phyloP scores from a whole-genome alignment of 257 asterid genomes.

The Nyctanthes arbortristis region DNA sequence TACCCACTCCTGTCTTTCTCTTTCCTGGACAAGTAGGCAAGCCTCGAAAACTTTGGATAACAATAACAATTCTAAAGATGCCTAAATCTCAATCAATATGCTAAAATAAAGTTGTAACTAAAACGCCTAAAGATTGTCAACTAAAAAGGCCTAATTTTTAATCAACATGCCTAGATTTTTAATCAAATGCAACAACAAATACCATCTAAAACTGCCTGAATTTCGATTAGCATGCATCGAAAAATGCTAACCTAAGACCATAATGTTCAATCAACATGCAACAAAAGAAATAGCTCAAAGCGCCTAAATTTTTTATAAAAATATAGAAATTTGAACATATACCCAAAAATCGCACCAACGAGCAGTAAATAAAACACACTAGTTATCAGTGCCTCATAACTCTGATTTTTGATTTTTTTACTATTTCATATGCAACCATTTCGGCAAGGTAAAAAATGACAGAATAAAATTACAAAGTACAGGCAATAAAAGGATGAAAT shows the following conservation, averaged over 20 bases:
- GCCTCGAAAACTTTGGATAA: not conserved
- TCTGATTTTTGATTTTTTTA: not conserved
- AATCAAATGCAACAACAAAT: not conserved
- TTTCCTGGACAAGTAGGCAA: not conserved
- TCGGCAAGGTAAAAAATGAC: not conserved
- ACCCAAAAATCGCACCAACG: not conserved
- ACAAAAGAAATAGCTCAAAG: not conserved
- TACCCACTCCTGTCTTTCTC: not conserved
- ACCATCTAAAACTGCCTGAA: too few relatives aligned
- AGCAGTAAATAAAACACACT: not conserved
- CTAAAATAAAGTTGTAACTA: not conserved
- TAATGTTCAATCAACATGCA: not conserved
- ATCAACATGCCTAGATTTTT: too few relatives aligned
- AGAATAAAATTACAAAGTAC: not conserved
- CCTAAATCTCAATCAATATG: not conserved
- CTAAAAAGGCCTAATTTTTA: not conserved
- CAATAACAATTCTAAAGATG: not conserved
- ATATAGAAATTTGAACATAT: not conserved
- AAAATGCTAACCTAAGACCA: not conserved
- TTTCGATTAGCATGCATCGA: not conserved
- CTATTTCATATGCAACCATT: not conserved
- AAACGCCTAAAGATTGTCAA: not conserved
- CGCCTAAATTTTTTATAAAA: not conserved
- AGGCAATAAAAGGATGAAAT: not conserved
- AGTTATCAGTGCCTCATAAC: not conserved